phyloP scores from a whole-genome alignment of 169 alveolate genomes.

The Cryptosporidium viatorum region DNA sequence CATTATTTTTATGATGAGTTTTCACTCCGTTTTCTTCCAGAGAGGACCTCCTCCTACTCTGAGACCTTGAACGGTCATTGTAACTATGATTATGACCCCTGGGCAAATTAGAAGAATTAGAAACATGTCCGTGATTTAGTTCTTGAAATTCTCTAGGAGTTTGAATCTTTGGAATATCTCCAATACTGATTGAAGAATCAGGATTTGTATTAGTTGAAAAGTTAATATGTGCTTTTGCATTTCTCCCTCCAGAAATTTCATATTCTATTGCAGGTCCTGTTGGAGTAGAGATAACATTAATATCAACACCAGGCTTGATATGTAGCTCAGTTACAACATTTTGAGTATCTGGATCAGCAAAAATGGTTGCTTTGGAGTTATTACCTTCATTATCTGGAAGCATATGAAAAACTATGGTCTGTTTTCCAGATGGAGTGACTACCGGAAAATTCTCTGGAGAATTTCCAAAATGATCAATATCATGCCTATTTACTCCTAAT shows the following conservation, averaged over 20 bases:
- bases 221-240: constrained; percentile 70
- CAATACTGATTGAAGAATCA: constrained; percentile 1
- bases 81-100: constrained; percentile 7
- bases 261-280: constrained; percentile 74
- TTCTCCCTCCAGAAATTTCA: constrained; percentile 67
- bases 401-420: constrained; percentile 72
- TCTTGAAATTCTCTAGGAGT: constrained; percentile 28
- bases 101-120: background rate
- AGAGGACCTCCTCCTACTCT: constrained; percentile 40
- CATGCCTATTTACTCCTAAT: background rate
- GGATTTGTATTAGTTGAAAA: constrained; percentile 26
- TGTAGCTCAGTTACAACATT: constrained; percentile 69
- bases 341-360: constrained; percentile 71
- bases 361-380: constrained; percentile 62
- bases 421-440: constrained; percentile 58
- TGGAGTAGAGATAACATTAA: constrained; percentile 69
- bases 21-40: background rate
- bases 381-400: constrained; percentile 42
- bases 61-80: background rate
- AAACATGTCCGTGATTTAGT: background rate
- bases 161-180: constrained; percentile 53
- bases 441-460: constrained; percentile 32
- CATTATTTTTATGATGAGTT: background rate
- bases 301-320: constrained; percentile 69
- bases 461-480: background rate